Percentiles rank a stretch among this genome's conserved stretches.
These are phyloP conservation scores for Xerocomellus intermedius DNA, from an alignment of 768 basidiomycete species.

Conservation along the genomic window DNA sequence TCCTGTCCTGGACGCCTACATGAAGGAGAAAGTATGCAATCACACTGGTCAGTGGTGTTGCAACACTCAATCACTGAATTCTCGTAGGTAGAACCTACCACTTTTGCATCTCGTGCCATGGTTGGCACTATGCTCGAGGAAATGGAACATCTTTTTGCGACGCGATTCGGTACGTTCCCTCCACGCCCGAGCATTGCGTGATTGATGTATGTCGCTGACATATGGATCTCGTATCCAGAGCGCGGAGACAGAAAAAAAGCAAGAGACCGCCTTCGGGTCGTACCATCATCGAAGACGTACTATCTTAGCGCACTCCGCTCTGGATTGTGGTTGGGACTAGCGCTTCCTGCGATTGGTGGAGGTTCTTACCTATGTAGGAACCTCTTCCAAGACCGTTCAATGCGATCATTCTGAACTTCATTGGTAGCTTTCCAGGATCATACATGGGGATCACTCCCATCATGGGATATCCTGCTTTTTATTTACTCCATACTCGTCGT, in stretches of 20 bases:
- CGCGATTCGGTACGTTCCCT: conserved; percentile 62
- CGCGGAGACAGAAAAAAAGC: conserved; percentile 81
- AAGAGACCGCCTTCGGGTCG: conserved; percentile 58
- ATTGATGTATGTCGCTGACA: neutral
- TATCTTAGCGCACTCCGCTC: conserved; percentile 74
- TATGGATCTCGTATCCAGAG: conserved; percentile 31
- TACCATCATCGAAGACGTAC: conserved; percentile 51
- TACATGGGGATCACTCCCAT: conserved; percentile 56
- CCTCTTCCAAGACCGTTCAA: neutral
- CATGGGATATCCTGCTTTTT: conserved; percentile 72
- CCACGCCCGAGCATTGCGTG: too few species aligned
- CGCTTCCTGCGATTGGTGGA: conserved; percentile 61
- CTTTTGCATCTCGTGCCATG: conserved; percentile 62
- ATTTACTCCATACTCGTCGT: conserved; percentile 75
- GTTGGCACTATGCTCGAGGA: conserved; percentile 69
- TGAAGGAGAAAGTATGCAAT: conserved; percentile 62
- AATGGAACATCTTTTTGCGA: conserved; percentile 75
- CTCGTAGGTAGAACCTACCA: conserved; percentile 58
- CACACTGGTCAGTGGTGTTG: neutral
- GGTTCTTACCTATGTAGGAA: conserved; percentile 59
- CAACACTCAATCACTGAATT: neutral
- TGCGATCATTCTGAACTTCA: neutral
- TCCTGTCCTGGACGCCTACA: conserved; percentile 72
- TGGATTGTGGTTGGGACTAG: conserved; percentile 69
- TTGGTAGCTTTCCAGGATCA: conserved; percentile 52